phyloP scores from a whole-genome alignment of 2,329 filamentous ascomycete species.

The Trichoderma lentiforme region DNA sequence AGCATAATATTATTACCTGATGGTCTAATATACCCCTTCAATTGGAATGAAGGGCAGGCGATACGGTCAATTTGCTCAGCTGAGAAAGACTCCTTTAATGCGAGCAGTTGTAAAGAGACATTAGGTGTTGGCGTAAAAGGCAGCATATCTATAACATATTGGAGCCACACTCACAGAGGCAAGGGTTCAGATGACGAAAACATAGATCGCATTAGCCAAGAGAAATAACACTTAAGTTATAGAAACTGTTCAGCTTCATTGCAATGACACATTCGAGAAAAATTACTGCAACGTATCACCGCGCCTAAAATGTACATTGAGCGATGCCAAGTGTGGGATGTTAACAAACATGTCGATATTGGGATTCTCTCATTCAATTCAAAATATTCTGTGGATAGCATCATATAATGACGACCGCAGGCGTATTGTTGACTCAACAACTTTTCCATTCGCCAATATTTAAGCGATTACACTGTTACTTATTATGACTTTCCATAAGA shows the following conservation, averaged over 20 bases:
- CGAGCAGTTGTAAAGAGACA: background rate
- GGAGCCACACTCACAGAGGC: constrained; percentile 13
- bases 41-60: background rate
- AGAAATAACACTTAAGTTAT: background rate
- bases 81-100: background rate
- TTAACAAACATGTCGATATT: background rate
- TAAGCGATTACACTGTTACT: background rate
- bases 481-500: too few species aligned
- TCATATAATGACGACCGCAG: background rate
- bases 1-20: background rate
- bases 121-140: background rate
- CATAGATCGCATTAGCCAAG: constrained; percentile 31
- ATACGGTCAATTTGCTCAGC: background rate
- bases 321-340: background rate
- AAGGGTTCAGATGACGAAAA: constrained; percentile 3
- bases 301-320: background rate
- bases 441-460: background rate
- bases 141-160: constrained; percentile 15
- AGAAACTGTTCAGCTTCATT: background rate
- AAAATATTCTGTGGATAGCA: background rate
- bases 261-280: background rate
- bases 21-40: background rate
- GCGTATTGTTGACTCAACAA: background rate
- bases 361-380: background rate
- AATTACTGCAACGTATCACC: background rate